A percentile compares a stretch with the other conserved stretches of the same genome.
Conservation (phyloP, 2,329 filamentous ascomycete species). For the Penicillium sp. region DNA sequence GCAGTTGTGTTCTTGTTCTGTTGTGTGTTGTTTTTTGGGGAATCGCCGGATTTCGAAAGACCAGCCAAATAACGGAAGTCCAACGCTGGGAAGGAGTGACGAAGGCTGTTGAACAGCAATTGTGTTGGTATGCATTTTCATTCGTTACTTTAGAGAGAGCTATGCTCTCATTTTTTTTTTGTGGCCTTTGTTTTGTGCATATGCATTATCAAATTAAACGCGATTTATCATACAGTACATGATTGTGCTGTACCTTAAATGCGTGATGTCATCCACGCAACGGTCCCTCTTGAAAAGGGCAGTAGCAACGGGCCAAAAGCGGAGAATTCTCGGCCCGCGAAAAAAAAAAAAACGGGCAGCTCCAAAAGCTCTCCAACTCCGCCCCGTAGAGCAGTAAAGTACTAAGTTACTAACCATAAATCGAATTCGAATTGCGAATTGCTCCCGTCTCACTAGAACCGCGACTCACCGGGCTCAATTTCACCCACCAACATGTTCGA, state of each 20-base stretch:
- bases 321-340: conserved; percentile 21
- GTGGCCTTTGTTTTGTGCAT: not conserved
- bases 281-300: not conserved
- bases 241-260: not conserved
- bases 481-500: conserved; percentile 68
- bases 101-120: not conserved
- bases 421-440: not conserved
- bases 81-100: not conserved
- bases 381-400: not conserved
- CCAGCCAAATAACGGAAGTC: not conserved
- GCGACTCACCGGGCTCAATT: not conserved
- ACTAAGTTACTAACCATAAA: not conserved
- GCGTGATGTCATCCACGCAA: not conserved
- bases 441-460: not conserved
- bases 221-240: not conserved
- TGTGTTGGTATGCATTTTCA: conserved; percentile 7
- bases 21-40: not conserved
- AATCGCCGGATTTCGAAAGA: not conserved
- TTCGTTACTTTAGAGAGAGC: conserved; percentile 9
- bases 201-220: not conserved
- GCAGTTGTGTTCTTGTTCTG: not conserved
- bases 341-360: conserved; percentile 23
- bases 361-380: conserved; percentile 12
- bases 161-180: not conserved
- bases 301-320: not conserved